These are phyloP conservation scores for Neltuma alba DNA, from an alignment of 306 rosid species.

Conservation along the genomic window DNA sequence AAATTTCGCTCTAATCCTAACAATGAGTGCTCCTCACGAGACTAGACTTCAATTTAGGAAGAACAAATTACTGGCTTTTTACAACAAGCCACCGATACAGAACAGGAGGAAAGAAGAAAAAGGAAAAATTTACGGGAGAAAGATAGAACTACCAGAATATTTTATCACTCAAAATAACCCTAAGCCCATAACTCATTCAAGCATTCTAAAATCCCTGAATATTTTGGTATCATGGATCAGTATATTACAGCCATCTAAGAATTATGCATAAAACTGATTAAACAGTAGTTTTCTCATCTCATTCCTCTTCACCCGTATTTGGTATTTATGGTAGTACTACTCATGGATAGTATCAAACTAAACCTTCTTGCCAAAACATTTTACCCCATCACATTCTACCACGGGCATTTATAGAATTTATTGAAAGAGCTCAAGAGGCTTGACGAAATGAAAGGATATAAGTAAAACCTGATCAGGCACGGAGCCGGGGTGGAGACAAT, in stretches of 20 bases:
- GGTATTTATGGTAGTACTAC: conserved; percentile 11
- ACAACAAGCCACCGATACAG: conserved; percentile 22
- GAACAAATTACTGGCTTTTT: conserved; percentile 24
- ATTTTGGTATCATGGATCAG: not conserved
- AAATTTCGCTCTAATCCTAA: not conserved
- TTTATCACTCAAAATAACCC: not conserved
- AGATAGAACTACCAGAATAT: not conserved
- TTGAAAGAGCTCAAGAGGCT: not conserved
- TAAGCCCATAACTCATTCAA: not conserved
- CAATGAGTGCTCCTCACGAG: not conserved
- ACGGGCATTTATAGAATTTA: not conserved
- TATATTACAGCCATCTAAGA: not conserved
- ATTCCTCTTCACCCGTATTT: conserved; percentile 1
- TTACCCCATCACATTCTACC: not conserved
- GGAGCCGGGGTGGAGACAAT: conserved; percentile 61
- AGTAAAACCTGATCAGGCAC: conserved; percentile 70
- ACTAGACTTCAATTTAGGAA: not conserved
- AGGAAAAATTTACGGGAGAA: not conserved
- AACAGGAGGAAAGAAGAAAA: not conserved
- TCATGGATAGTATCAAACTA: conserved; percentile 24
- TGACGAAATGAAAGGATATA: not conserved
- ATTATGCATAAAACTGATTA: not conserved
- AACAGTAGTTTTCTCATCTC: not conserved
- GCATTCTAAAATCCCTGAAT: not conserved
- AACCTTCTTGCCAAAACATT: conserved; percentile 33